Evolutionary conservation across 306 rosid genomes (phyloP).

Genomic region (Acacia acuminata): DNA sequence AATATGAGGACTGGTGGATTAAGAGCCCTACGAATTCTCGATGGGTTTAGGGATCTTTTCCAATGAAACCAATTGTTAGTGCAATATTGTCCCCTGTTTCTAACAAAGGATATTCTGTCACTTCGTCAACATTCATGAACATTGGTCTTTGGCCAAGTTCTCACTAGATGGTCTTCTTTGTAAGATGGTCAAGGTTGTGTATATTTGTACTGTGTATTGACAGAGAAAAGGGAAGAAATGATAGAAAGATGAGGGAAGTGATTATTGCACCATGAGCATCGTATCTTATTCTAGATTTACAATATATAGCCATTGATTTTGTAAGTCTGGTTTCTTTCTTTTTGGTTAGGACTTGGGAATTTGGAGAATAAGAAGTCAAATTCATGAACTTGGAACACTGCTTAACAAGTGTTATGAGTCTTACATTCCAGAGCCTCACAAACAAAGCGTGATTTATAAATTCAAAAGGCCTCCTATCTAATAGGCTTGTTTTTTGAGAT

Average conservation of each 20-base stretch:
- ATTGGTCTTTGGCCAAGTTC: conserved; percentile 19
- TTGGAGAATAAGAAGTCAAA: background rate
- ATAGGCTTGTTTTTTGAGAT: too few relatives aligned
- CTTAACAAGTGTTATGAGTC: background rate
- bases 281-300: background rate
- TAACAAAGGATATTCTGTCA: background rate
- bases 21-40: conserved; percentile 71
- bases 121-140: conserved; percentile 12
- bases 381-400: background rate
- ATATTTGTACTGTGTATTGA: background rate
- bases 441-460: too few relatives aligned
- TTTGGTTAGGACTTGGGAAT: background rate
- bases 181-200: background rate
- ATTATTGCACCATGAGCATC: background rate
- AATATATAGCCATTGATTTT: background rate
- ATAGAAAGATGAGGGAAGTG: background rate
- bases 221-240: background rate
- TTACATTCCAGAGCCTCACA: too few relatives aligned
- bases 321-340: too few relatives aligned
- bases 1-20: conserved; percentile 82
- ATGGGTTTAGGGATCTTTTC: conserved; percentile 72
- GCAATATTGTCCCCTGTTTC: conserved; percentile 16
- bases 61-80: conserved; percentile 43
- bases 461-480: too few relatives aligned
- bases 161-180: conserved; percentile 3